These are phyloP conservation scores for Yamadazyma taylorii DNA, from an alignment of 1,139 yeast genomes.

Conservation along the genomic window DNA sequence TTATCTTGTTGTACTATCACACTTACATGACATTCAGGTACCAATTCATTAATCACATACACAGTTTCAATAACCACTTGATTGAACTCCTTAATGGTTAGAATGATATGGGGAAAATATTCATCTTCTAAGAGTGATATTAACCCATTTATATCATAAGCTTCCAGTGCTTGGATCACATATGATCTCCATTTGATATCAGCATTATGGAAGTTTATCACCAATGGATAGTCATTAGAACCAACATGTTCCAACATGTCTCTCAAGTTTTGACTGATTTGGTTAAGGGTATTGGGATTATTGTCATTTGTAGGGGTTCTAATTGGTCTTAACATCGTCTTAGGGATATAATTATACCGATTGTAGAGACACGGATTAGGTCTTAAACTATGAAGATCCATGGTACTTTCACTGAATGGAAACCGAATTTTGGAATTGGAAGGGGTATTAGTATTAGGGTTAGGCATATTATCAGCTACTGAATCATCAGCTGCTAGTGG, in stretches of 20 bases:
- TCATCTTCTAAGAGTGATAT: background rate
- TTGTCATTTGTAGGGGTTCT: too few species aligned
- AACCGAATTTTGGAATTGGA: background rate
- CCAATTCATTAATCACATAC: background rate
- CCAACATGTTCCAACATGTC: too few species aligned
- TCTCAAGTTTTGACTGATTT: too few species aligned
- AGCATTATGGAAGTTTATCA: background rate
- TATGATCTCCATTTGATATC: background rate
- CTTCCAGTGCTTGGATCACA: background rate
- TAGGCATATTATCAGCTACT: too few species aligned
- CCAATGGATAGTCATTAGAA: too few species aligned
- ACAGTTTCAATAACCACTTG: background rate
- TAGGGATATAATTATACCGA: background rate
- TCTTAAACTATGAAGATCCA: background rate
- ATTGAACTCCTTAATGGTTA: background rate
- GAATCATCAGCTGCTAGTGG: background rate
- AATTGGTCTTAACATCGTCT: background rate
- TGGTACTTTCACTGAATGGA: background rate
- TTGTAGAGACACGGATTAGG: slow-evolving; percentile 1
- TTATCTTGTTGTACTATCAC: background rate
- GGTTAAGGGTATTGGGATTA: too few species aligned
- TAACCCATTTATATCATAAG: slow-evolving; percentile 1
- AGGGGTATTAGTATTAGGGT: too few species aligned
- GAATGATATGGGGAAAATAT: background rate
- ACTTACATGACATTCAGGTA: background rate